Evolutionary conservation across 2,329 filamentous ascomycete genomes (phyloP).

Genomic region (Penicillium sp.): DNA sequence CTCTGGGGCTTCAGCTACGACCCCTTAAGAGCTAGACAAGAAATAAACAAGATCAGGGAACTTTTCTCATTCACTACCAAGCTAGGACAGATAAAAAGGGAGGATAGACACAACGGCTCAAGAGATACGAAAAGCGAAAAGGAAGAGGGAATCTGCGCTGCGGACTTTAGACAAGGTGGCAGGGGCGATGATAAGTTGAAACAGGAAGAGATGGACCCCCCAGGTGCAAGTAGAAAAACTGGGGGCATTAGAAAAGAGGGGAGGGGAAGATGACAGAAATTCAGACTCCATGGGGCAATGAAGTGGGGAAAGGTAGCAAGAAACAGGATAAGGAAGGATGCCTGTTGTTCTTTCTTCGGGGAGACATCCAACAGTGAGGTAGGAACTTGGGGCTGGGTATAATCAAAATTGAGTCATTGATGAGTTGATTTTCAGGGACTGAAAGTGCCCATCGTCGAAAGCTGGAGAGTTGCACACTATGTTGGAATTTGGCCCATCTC

Average conservation of each 20-base stretch:
- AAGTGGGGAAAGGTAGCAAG: slow-evolving; percentile 13
- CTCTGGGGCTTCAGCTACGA: neutral
- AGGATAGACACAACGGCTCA: slow-evolving; percentile 23
- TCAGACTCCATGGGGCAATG: neutral
- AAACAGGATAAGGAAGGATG: slow-evolving; percentile 22
- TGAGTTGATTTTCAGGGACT: neutral
- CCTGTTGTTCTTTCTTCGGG: slow-evolving; percentile 6
- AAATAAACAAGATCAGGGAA: neutral
- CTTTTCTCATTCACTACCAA: slow-evolving; percentile 34
- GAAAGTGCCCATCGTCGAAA: slow-evolving; percentile 27
- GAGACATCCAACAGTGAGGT: neutral
- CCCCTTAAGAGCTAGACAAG: neutral
- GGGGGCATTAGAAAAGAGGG: slow-evolving; percentile 19
- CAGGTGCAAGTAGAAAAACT: slow-evolving; percentile 6
- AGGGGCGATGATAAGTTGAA: slow-evolving; percentile 24
- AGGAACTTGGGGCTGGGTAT: neutral
- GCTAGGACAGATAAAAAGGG: slow-evolving; percentile 26
- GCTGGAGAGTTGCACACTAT: slow-evolving; percentile 33
- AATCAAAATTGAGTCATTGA: neutral
- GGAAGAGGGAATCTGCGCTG: slow-evolving; percentile 44
- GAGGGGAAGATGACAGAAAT: slow-evolving; percentile 12
- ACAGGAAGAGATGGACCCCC: slow-evolving; percentile 1
- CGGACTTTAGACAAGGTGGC: slow-evolving; percentile 36
- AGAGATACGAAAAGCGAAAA: slow-evolving; percentile 31
- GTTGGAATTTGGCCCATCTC: slow-evolving; percentile 22